These are phyloP conservation scores for Boletus tomentosulus DNA, from an alignment of 768 basidiomycete genomes.

Conservation along the genomic window DNA sequence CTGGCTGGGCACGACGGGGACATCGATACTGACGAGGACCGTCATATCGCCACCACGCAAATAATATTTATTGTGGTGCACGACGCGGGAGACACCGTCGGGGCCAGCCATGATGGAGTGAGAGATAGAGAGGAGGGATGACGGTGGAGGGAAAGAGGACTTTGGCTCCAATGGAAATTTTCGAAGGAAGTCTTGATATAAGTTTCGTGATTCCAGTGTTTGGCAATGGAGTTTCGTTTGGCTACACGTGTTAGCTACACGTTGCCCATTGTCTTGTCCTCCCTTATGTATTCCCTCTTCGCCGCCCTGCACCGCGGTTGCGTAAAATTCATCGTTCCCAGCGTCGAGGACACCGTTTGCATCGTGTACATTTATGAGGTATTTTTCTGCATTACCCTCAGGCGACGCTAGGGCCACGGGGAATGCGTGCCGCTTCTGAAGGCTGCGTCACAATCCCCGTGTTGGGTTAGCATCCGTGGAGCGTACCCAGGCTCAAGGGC, in stretches of 20 bases:
- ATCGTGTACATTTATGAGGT: neutral
- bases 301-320: constrained; percentile 18
- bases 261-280: constrained; percentile 19
- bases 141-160: constrained; percentile 22
- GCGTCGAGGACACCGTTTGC: constrained; percentile 8
- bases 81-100: constrained; percentile 30
- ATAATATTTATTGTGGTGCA: constrained; percentile 46
- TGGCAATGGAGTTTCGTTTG: constrained; percentile 4
- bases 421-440: neutral
- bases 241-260: constrained; percentile 37
- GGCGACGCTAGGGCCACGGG: constrained; percentile 6
- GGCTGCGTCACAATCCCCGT: neutral
- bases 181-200: constrained; percentile 35
- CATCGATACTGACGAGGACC: constrained; percentile 44
- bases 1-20: neutral
- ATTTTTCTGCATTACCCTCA: neutral
- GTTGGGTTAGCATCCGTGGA: neutral
- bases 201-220: constrained; percentile 27
- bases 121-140: constrained; percentile 26
- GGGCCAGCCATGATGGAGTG: constrained; percentile 23
- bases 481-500: constrained; percentile 20
- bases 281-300: constrained; percentile 20
- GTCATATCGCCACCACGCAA: constrained; percentile 55
- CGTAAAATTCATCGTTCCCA: constrained; percentile 23
- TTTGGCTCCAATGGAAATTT: constrained; percentile 34